A percentile compares a stretch with the other conserved stretches of the same genome.
Evolutionary conservation across 129 eudicot species (phyloP).

Genomic region (Calendula officinalis): DNA sequence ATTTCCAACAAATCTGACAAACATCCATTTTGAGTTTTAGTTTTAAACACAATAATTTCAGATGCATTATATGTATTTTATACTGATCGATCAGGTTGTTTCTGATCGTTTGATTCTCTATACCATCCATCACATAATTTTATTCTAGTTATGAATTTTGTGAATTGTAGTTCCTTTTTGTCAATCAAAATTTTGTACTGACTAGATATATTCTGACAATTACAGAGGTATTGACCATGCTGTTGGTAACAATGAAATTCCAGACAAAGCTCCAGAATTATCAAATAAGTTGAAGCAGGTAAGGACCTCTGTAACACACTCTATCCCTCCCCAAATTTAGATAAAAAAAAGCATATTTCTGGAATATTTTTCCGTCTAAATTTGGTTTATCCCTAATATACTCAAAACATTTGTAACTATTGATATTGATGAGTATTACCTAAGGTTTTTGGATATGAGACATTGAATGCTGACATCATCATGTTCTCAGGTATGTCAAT

Average conservation of each 20-base stretch:
- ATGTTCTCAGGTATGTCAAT: constrained; percentile 54
- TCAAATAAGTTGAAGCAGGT: constrained; percentile 47
- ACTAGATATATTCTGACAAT: constrained; percentile 20
- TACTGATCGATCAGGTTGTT: background rate
- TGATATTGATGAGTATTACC: too few relatives aligned
- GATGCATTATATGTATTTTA: background rate
- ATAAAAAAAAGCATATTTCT: background rate
- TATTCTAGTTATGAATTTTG: background rate
- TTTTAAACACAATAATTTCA: background rate
- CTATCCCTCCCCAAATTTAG: background rate
- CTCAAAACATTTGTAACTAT: too few relatives aligned
- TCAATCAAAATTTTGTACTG: constrained; percentile 13
- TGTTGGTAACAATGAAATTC: constrained; percentile 59
- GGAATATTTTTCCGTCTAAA: background rate
- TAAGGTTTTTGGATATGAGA: constrained; percentile 14
- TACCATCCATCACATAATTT: background rate
- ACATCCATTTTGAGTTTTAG: background rate
- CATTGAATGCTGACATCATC: constrained; percentile 7
- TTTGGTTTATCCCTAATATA: too few relatives aligned
- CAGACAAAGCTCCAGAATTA: constrained; percentile 47
- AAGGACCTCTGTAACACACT: background rate
- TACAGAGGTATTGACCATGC: constrained; percentile 72
- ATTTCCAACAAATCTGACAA: background rate
- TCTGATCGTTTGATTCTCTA: background rate
- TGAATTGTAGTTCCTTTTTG: constrained; percentile 2